Evolutionary conservation across 1,284 basidiomycete species (phyloP).

Genomic region (Cystobasidium pallidum): DNA sequence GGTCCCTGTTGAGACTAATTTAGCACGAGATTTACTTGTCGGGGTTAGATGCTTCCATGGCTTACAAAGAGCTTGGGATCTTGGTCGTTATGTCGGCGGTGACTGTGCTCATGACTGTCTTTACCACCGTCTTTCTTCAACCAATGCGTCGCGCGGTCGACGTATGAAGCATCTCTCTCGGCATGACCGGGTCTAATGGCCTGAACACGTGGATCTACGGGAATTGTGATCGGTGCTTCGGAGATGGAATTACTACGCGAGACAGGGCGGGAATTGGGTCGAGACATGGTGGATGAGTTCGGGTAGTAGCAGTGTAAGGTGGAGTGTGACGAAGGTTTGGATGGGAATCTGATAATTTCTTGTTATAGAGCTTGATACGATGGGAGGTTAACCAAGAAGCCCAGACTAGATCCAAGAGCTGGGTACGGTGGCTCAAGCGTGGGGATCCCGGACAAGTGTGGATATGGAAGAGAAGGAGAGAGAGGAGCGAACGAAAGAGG

Average conservation of each 20-base stretch:
- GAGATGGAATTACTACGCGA: conserved; percentile 41
- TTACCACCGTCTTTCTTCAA: conserved; percentile 7
- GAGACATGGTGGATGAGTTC: conserved; percentile 18
- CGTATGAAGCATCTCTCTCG: conserved; percentile 5
- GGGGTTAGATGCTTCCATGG: not conserved
- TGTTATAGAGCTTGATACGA: not conserved
- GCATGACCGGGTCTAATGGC: conserved; percentile 10
- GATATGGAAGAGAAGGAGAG: conserved; percentile 15
- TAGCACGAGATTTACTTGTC: no score
- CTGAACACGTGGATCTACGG: conserved; percentile 30
- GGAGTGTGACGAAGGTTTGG: not conserved
- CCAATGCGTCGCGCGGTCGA: conserved; percentile 16
- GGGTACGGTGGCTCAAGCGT: not conserved
- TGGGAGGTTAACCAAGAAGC: not conserved
- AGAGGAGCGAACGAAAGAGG: conserved; percentile 23
- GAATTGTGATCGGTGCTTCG: conserved; percentile 41
- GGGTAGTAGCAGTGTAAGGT: not conserved
- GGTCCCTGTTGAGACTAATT: conserved; percentile 30
- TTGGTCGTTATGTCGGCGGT: conserved; percentile 26
- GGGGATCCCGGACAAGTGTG: conserved; percentile 5
- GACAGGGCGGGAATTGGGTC: conserved; percentile 32
- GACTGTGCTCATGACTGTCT: not conserved
- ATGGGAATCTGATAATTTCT: not conserved
- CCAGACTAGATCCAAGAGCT: not conserved
- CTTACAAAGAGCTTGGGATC: conserved; percentile 41